Evolutionary conservation across 2,329 filamentous ascomycete species (phyloP).

Genomic region (Nigrospora sphaerica): DNA sequence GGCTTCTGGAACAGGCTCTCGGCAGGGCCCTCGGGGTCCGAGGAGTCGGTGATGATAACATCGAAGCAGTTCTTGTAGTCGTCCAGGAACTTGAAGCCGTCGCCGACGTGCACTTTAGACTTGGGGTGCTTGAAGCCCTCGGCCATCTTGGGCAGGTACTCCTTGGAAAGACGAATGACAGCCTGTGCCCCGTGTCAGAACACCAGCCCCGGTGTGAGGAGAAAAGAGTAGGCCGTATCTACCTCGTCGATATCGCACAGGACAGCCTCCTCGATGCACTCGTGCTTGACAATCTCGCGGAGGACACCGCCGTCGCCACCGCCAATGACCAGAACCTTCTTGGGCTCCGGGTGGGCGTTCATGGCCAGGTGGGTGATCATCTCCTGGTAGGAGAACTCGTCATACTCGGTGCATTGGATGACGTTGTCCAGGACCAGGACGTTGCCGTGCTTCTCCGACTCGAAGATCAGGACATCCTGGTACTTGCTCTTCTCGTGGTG

Average conservation of each 20-base stretch:
- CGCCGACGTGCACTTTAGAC: slow-evolving; percentile 85
- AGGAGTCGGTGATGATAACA: slow-evolving; percentile 98
- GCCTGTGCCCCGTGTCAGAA: slow-evolving; percentile 46
- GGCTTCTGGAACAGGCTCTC: slow-evolving; percentile 97
- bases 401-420: slow-evolving; percentile 96
- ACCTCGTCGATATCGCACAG: slow-evolving; percentile 98
- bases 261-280: slow-evolving; percentile 88
- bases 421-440: slow-evolving; percentile 98
- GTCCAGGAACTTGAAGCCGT: slow-evolving; percentile 97
- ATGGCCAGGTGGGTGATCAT: slow-evolving; percentile 99
- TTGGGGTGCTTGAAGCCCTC: slow-evolving; percentile 91
- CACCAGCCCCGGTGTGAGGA: background rate
- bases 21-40: slow-evolving; percentile 92
- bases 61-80: slow-evolving; percentile 97
- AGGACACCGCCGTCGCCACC: slow-evolving; percentile 96
- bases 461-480: slow-evolving; percentile 98
- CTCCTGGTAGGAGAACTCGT: slow-evolving; percentile 99
- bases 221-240: slow-evolving; percentile 43
- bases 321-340: slow-evolving; percentile 97
- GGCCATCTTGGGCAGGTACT: slow-evolving; percentile 93
- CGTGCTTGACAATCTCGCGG: slow-evolving; percentile 98
- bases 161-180: slow-evolving; percentile 95
- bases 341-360: slow-evolving; percentile 96
- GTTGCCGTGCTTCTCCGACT: slow-evolving; percentile 93
- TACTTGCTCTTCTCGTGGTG: slow-evolving; percentile 99